These are phyloP conservation scores for Naumovozyma castellii DNA, from an alignment of 805 yeast species.

Conservation along the genomic window DNA sequence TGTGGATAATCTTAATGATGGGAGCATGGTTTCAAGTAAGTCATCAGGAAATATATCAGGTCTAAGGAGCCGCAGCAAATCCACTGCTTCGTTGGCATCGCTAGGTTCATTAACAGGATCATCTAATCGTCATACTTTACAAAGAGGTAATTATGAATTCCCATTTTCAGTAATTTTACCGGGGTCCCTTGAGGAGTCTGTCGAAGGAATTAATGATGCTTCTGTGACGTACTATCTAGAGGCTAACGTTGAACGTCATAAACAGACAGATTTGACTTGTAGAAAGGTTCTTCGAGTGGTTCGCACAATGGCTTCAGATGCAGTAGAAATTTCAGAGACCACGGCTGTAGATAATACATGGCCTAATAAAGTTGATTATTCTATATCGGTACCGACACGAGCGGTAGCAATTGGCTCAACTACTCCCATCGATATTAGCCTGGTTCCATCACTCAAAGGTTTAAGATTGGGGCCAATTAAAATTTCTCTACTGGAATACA, in stretches of 20 bases:
- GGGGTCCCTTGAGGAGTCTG: slow-evolving; percentile 75
- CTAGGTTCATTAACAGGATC: slow-evolving; percentile 17
- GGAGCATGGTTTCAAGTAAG: slow-evolving; percentile 12
- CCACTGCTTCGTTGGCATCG: slow-evolving; percentile 27
- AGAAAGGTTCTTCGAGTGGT: slow-evolving; percentile 71
- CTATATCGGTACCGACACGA: slow-evolving; percentile 75
- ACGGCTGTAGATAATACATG: slow-evolving; percentile 92
- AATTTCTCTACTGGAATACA: slow-evolving; percentile 58
- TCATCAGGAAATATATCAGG: slow-evolving; percentile 16
- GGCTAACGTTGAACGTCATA: slow-evolving; percentile 74
- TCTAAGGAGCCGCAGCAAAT: slow-evolving; percentile 15
- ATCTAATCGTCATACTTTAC: slow-evolving; percentile 34
- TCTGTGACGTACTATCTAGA: slow-evolving; percentile 63
- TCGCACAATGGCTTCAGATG: slow-evolving; percentile 78
- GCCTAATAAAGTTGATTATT: slow-evolving; percentile 90
- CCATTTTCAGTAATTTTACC: slow-evolving; percentile 82
- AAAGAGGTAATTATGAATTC: slow-evolving; percentile 77
- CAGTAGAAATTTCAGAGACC: slow-evolving; percentile 82
- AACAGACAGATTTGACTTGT: slow-evolving; percentile 57
- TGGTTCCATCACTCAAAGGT: slow-evolving; percentile 80
- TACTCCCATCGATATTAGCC: slow-evolving; percentile 55
- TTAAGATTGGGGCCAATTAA: slow-evolving; percentile 64
- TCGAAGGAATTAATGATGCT: slow-evolving; percentile 83
- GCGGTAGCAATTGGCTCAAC: slow-evolving; percentile 86
- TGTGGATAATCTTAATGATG: slow-evolving; percentile 14